Percentiles rank a stretch among this genome's conserved stretches.
Conservation (phyloP, 1,139 yeast species). For the Candida albicans region DNA sequence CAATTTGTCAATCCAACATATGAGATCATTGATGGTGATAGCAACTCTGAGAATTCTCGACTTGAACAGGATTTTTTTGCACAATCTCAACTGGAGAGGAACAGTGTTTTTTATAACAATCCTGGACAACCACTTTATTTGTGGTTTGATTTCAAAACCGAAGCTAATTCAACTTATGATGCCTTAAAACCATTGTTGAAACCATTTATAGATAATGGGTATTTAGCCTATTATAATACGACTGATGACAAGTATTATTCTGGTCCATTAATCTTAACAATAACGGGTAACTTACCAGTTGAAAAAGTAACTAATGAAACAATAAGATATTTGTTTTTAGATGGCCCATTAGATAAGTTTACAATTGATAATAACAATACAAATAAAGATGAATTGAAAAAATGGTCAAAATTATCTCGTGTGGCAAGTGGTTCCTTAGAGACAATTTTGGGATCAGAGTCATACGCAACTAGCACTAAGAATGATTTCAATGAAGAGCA, state of each 20-base stretch:
- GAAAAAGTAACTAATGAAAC: conserved; percentile 26
- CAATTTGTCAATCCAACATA: conserved; percentile 42
- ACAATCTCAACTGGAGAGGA: conserved; percentile 15
- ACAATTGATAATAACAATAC: conserved; percentile 5
- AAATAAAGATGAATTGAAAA: conserved; percentile 16
- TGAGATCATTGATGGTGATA: conserved; percentile 13
- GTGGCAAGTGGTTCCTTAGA: conserved; percentile 40
- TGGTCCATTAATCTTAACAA: conserved; percentile 41
- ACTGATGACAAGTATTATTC: conserved; percentile 22
- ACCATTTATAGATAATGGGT: conserved; percentile 34
- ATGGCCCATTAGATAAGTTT: conserved; percentile 37
- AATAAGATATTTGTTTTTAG: conserved; percentile 35
- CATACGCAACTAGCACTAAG: conserved; percentile 13
- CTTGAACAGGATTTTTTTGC: neutral
- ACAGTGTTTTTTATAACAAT: conserved; percentile 39
- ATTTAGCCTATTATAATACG: conserved; percentile 35
- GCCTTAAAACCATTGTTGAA: conserved; percentile 30
- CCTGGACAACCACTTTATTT: conserved; percentile 41
- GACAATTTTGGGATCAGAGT: conserved; percentile 29
- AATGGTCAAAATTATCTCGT: conserved; percentile 28
- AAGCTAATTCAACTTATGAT: conserved; percentile 32
- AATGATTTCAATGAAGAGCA: conserved; percentile 25
- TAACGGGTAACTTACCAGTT: conserved; percentile 44
- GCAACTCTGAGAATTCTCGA: neutral
- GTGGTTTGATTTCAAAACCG: conserved; percentile 46